These are phyloP conservation scores for Coemansia sp. DNA, from an alignment of 192 early-diverging fungal species.

Conservation along the genomic window DNA sequence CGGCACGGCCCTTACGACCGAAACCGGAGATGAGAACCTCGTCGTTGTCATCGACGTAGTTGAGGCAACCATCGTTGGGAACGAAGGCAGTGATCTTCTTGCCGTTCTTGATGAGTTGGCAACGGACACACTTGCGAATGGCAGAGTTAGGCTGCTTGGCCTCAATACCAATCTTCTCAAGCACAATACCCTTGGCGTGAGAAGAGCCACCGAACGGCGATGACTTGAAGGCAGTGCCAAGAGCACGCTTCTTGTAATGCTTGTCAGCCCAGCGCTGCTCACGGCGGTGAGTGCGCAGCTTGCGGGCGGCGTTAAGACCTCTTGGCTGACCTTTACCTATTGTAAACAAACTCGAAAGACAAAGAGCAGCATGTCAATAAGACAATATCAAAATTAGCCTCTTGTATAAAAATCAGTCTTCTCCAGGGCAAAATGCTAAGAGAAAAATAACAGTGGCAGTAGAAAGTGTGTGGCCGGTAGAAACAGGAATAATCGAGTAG, in stretches of 20 bases:
- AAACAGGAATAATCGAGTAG: no score
- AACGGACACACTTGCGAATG: slow-evolving; percentile 99
- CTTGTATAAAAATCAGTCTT: neutral
- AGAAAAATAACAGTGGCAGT: no score
- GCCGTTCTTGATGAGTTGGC: slow-evolving; percentile 99
- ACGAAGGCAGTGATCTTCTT: slow-evolving; percentile 99
- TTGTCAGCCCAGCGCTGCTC: slow-evolving; percentile 99
- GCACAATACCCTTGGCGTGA: slow-evolving; percentile 99
- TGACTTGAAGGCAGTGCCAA: slow-evolving; percentile 97
- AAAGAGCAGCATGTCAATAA: neutral
- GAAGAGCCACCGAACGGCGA: slow-evolving; percentile 99
- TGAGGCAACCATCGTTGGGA: slow-evolving; percentile 99
- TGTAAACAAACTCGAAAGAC: neutral
- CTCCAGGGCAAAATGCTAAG: no score
- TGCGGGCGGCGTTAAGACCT: slow-evolving; percentile 98
- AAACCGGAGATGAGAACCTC: slow-evolving; percentile 99
- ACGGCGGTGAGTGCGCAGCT: slow-evolving; percentile 96
- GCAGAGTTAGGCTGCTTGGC: slow-evolving; percentile 99
- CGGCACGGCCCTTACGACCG: slow-evolving; percentile 99
- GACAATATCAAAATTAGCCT: neutral
- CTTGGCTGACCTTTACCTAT: slow-evolving; percentile 84
- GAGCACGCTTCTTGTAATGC: slow-evolving; percentile 97
- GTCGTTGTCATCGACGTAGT: slow-evolving; percentile 99
- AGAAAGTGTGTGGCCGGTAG: no score
- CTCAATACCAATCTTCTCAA: slow-evolving; percentile 99